These are phyloP conservation scores for Apiospora koreana DNA, from an alignment of 2,329 filamentous ascomycete genomes.

Conservation along the genomic window DNA sequence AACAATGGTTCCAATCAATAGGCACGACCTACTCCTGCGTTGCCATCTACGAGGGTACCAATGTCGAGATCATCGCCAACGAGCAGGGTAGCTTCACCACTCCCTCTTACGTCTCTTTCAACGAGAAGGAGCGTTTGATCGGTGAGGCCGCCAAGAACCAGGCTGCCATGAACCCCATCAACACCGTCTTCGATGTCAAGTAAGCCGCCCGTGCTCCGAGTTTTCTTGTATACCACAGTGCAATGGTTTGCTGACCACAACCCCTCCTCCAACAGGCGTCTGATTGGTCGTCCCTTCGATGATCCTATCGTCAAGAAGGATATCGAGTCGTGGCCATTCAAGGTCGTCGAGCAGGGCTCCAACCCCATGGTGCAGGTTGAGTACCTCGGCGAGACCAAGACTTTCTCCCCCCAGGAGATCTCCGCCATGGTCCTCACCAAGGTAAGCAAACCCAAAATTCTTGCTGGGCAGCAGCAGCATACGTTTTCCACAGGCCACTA, in stretches of 20 bases:
- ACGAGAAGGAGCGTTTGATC: constrained; percentile 96
- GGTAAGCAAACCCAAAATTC: constrained; percentile 53
- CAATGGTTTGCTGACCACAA: constrained; percentile 11
- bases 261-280: constrained; percentile 63
- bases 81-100: constrained; percentile 99
- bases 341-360: constrained; percentile 86
- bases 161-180: constrained; percentile 97
- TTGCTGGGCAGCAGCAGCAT: not conserved
- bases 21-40: constrained; percentile 99
- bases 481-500: not conserved
- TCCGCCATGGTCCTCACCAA: constrained; percentile 98
- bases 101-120: constrained; percentile 99
- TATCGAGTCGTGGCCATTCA: constrained; percentile 98
- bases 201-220: constrained; percentile 46
- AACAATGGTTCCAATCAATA: constrained; percentile 38
- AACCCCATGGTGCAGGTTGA: constrained; percentile 93
- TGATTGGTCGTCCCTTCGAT: constrained; percentile 94
- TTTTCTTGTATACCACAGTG: constrained; percentile 22
- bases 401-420: constrained; percentile 97
- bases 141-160: constrained; percentile 99
- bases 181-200: constrained; percentile 99
- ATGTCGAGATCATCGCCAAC: constrained; percentile 99
- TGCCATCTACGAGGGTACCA: constrained; percentile 98
- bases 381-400: constrained; percentile 93
- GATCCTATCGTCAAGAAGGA: constrained; percentile 99